Evolutionary conservation across 306 rosid species (phyloP).

Genomic region (Cucurbita maxima): DNA sequence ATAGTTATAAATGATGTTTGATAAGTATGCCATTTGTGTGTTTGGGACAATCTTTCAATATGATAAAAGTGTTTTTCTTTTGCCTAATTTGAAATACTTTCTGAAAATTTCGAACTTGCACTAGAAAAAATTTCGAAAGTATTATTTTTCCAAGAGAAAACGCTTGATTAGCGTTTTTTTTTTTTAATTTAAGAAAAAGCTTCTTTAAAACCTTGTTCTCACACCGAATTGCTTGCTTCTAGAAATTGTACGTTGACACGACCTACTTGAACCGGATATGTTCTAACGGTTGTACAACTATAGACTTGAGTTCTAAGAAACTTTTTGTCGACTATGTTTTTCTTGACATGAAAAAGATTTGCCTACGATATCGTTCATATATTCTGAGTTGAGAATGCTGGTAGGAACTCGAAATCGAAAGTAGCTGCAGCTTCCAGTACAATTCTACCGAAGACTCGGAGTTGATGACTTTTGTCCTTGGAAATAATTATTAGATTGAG

Average conservation of each 20-base stretch:
- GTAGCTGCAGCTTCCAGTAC: neutral
- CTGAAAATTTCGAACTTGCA: neutral
- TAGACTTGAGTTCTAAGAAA: neutral
- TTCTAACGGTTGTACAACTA: neutral
- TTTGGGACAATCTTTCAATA: neutral
- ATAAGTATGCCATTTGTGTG: neutral
- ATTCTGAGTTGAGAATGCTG: slow-evolving; percentile 33
- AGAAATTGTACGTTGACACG: too few relatives aligned
- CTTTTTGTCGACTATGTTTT: neutral
- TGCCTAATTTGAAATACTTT: neutral
- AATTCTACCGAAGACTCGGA: neutral
- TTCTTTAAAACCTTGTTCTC: neutral
- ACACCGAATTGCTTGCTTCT: neutral
- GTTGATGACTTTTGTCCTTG: neutral
- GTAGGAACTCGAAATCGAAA: neutral
- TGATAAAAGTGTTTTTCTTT: neutral
- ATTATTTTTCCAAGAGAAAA: neutral
- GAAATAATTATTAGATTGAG: neutral
- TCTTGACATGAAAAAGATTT: slow-evolving; percentile 52
- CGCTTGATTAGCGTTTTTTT: neutral
- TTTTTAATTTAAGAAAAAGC: too few relatives aligned
- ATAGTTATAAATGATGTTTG: neutral
- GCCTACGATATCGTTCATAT: slow-evolving; percentile 90
- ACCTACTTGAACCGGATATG: neutral
- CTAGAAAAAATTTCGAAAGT: neutral